phyloP scores from a whole-genome alignment of 148 eudicot genomes.

The Rhododendron simsii region DNA sequence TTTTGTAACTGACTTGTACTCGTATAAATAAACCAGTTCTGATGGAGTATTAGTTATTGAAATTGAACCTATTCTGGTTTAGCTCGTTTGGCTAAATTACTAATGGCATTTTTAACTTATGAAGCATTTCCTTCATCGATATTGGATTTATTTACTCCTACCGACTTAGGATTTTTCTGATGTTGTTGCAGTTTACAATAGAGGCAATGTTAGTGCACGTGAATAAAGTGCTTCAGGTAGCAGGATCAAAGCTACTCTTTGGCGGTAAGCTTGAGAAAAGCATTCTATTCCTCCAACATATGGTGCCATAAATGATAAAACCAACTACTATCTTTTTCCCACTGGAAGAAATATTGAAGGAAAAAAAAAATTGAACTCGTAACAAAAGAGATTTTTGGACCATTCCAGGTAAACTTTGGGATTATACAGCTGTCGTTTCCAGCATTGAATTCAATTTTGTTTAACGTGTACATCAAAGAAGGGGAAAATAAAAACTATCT shows the following conservation, averaged over 20 bases:
- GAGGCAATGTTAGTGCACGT: conserved; percentile 75
- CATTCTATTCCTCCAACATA: conserved; percentile 69
- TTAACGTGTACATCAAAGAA: too few species aligned
- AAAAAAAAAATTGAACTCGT: conserved; percentile 64
- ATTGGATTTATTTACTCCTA: background rate
- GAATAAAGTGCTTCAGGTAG: conserved; percentile 65
- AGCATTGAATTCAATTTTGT: too few species aligned
- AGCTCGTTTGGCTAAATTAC: background rate
- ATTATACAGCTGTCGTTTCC: too few species aligned
- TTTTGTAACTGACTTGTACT: background rate
- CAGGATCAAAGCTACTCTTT: conserved; percentile 78
- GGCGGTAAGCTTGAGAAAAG: conserved; percentile 80
- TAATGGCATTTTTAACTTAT: background rate
- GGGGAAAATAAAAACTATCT: too few species aligned
- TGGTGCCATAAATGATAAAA: conserved; percentile 79
- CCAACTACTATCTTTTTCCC: conserved; percentile 87
- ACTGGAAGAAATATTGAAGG: conserved; percentile 78
- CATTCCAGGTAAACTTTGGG: conserved; percentile 28
- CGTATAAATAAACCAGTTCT: background rate
- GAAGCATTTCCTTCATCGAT: background rate
- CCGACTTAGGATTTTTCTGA: background rate
- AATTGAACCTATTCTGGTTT: background rate
- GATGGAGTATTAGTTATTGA: background rate
- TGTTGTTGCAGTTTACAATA: conserved; percentile 59
- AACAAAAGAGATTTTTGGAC: conserved; percentile 89